Evolutionary conservation across 805 yeast species (phyloP).

Genomic region (Metschnikowia picachoensis): DNA sequence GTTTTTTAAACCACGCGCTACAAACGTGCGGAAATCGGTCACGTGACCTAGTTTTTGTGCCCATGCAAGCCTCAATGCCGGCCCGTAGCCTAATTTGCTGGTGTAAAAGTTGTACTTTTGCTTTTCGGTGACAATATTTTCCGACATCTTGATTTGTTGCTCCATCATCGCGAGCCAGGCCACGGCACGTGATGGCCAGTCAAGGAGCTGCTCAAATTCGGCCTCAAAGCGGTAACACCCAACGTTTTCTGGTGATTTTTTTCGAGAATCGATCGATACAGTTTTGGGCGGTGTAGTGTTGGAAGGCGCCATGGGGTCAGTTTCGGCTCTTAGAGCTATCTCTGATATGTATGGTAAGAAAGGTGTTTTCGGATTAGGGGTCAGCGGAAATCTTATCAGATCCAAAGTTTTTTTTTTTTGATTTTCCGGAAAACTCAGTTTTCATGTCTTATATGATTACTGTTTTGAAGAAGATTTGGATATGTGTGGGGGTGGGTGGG

Average conservation of each 20-base stretch:
- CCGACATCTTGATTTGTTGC: neutral
- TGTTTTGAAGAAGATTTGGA: too few relatives aligned
- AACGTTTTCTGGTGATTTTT: neutral
- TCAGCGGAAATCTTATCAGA: too few relatives aligned
- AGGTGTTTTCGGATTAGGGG: too few relatives aligned
- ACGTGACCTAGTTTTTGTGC: conserved; percentile 5
- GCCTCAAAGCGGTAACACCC: conserved; percentile 3
- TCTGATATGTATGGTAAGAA: too few relatives aligned
- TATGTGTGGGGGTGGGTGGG: too few relatives aligned
- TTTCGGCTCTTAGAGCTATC: too few relatives aligned
- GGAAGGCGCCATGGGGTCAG: too few relatives aligned
- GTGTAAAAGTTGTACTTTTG: conserved; percentile 4
- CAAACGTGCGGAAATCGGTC: conserved; percentile 2
- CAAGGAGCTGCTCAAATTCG: neutral
- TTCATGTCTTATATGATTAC: too few relatives aligned
- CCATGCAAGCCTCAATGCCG: conserved; percentile 4
- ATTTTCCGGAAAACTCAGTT: too few relatives aligned
- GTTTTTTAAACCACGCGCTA: conserved; percentile 3
- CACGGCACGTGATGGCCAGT: conserved; percentile 8
- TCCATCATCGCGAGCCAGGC: conserved; percentile 9
- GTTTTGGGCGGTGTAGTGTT: too few relatives aligned
- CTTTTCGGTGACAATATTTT: neutral
- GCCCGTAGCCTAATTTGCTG: conserved; percentile 5
- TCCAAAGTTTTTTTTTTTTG: too few relatives aligned
- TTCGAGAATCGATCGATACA: neutral